Evolutionary conservation across 805 yeast genomes (phyloP).

Genomic region (Ogataea henricii): DNA sequence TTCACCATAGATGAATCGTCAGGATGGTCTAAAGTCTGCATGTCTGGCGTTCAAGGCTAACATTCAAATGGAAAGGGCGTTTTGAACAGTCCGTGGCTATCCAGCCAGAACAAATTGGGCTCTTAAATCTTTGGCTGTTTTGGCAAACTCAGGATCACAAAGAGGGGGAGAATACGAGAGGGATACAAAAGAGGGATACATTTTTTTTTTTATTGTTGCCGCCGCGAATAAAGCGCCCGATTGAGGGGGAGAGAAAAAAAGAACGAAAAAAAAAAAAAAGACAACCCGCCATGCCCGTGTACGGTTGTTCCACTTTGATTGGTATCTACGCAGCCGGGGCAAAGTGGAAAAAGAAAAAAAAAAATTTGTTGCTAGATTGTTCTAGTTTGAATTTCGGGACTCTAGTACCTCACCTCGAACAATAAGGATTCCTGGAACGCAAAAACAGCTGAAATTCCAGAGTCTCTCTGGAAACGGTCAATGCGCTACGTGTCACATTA

Average conservation of each 20-base stretch:
- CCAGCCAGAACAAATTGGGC: no score
- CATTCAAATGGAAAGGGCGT: background rate
- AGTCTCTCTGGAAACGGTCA: background rate
- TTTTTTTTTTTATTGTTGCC: background rate
- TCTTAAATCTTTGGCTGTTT: no score
- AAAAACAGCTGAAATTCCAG: background rate
- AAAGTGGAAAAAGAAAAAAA: constrained; percentile 1
- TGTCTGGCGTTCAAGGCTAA: background rate
- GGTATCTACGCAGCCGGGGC: background rate
- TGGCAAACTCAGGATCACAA: background rate
- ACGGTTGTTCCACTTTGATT: background rate
- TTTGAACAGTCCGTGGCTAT: background rate
- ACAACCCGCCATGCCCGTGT: background rate
- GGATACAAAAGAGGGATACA: constrained; percentile 7
- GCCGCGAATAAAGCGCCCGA: constrained; percentile 1
- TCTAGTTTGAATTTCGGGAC: background rate
- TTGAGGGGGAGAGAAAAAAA: no score
- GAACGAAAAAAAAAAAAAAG: background rate
- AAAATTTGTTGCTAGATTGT: constrained; percentile 1
- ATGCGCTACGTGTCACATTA: background rate
- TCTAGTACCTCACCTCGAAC: background rate
- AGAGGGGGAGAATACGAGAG: background rate
- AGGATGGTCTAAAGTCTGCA: constrained; percentile 7
- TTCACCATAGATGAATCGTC: constrained; percentile 17
- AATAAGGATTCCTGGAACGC: background rate